A percentile compares a stretch with the other conserved stretches of the same genome.
Conservation (phyloP, 75 land plant species). For the Cupressus sempervirens region DNA sequence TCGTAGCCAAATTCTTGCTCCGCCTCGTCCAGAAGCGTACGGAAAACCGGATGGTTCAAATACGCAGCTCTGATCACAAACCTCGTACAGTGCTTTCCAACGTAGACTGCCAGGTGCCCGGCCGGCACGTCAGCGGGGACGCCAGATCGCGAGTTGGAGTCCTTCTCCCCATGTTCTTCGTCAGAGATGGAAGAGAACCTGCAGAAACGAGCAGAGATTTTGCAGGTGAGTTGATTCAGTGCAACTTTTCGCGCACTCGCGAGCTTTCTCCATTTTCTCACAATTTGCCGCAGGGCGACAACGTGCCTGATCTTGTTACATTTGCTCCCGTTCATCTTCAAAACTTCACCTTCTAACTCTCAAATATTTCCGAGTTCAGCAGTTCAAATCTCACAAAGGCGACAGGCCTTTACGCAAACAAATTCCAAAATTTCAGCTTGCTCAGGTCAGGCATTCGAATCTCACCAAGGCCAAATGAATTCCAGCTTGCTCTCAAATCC, state of each 20-base stretch:
- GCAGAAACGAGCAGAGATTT: not conserved
- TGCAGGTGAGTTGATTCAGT: not conserved
- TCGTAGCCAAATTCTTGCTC: constrained; percentile 45
- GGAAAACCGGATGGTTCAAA: constrained; percentile 37
- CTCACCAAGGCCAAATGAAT: too few relatives aligned
- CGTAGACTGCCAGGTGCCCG: constrained; percentile 44
- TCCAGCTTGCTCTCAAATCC: too few relatives aligned
- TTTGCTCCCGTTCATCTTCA: constrained; percentile 6
- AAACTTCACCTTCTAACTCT: not conserved
- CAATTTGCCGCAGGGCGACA: constrained; percentile 52
- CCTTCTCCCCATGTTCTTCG: not conserved
- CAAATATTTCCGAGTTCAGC: not conserved
- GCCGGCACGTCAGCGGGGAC: constrained; percentile 28
- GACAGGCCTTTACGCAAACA: not conserved
- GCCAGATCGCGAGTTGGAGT: not conserved
- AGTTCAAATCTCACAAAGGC: not conserved
- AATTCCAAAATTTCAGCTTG: too few relatives aligned
- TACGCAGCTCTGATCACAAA: constrained; percentile 30
- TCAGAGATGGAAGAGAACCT: not conserved
- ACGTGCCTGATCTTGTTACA: constrained; percentile 64
- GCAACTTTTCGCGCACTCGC: constrained; percentile 12
- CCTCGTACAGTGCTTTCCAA: constrained; percentile 21
- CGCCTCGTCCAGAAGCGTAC: constrained; percentile 22
- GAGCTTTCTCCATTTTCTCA: constrained; percentile 49
- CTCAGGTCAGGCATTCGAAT: too few relatives aligned